These are phyloP conservation scores for Beta corolliflora DNA, from an alignment of 179 eudicot species.

Conservation along the genomic window DNA sequence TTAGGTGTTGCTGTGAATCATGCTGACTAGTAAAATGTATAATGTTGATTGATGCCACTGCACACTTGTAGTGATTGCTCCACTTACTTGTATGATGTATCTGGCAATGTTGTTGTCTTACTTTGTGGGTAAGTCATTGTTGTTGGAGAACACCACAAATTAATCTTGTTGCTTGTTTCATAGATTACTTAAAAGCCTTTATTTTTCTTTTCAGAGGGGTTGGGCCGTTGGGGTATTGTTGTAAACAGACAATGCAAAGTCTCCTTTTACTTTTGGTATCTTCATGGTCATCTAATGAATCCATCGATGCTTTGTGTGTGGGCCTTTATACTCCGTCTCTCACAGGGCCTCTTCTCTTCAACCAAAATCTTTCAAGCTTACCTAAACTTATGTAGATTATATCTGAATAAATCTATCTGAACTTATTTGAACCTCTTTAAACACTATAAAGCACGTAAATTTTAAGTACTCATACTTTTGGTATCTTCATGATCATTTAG, in stretches of 20 bases:
- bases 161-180: background rate
- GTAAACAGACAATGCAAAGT: no score
- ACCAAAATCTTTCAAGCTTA: no score
- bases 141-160: background rate
- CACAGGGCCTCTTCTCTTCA: no score
- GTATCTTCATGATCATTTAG: background rate
- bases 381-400: no score
- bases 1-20: background rate
- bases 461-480: no score
- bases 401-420: no score
- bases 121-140: background rate
- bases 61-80: background rate
- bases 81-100: background rate
- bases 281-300: no score
- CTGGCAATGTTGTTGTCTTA: background rate
- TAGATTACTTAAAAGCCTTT: background rate
- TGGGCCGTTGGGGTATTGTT: no score
- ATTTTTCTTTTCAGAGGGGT: background rate
- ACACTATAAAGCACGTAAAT: no score
- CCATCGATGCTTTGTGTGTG: no score
- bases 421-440: no score
- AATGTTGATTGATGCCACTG: background rate
- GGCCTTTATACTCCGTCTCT: no score
- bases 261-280: background rate
- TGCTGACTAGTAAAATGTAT: background rate